phyloP scores from a whole-genome alignment of 352 stramenopile species.

The Phytopythium kandeliae region DNA sequence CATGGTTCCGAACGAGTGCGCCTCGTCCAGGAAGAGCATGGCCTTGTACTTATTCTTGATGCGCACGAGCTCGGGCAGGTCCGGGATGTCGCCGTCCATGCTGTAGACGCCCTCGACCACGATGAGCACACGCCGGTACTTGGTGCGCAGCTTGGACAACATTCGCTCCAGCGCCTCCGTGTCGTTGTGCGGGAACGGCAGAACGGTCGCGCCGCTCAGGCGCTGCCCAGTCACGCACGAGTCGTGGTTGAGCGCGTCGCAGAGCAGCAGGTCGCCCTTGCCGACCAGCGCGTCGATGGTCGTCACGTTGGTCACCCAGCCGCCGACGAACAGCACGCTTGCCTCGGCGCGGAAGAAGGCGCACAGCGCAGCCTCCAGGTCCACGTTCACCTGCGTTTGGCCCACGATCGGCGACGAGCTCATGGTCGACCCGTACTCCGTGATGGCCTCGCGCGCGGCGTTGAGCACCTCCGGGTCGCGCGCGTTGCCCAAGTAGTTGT shows the following conservation, averaged over 20 bases:
- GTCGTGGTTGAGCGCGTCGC: slow-evolving; percentile 76
- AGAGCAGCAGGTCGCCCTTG: slow-evolving; percentile 74
- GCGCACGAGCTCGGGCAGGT: slow-evolving; percentile 43
- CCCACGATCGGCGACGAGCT: slow-evolving; percentile 77
- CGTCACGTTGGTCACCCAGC: slow-evolving; percentile 75
- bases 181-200: slow-evolving; percentile 80
- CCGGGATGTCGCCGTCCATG: slow-evolving; percentile 65
- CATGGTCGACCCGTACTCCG: slow-evolving; percentile 75
- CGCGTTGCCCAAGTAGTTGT: slow-evolving; percentile 81
- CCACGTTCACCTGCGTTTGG: slow-evolving; percentile 64
- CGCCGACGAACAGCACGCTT: slow-evolving; percentile 59
- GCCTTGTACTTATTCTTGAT: slow-evolving; percentile 72
- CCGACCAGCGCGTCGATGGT: slow-evolving; percentile 68
- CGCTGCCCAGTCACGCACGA: slow-evolving; percentile 73
- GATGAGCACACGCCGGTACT: slow-evolving; percentile 73
- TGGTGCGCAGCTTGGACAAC: slow-evolving; percentile 54
- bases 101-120: slow-evolving; percentile 63
- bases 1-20: slow-evolving; percentile 67
- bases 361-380: slow-evolving; percentile 59
- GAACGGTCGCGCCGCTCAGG: slow-evolving; percentile 68
- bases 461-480: slow-evolving; percentile 43
- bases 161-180: slow-evolving; percentile 66
- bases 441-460: slow-evolving; percentile 54
- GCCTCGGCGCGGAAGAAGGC: slow-evolving; percentile 56
- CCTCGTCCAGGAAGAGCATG: slow-evolving; percentile 55